These are phyloP conservation scores for Simplicillium sp. DNA, from an alignment of 2,329 filamentous ascomycete genomes.

Conservation along the genomic window DNA sequence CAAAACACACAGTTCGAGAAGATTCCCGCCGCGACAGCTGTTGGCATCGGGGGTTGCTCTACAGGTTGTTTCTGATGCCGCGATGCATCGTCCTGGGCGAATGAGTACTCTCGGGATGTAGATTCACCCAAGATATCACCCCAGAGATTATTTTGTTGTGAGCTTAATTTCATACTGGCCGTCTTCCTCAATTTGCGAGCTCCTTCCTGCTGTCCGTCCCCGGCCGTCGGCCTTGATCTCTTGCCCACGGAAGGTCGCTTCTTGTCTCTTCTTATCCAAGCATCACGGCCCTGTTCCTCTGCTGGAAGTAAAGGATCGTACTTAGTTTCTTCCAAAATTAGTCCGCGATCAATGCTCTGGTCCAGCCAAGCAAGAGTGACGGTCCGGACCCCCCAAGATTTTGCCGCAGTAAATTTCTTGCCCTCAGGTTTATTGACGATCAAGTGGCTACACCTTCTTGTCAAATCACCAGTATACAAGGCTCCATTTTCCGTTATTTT, in stretches of 20 bases:
- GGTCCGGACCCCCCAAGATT: slow-evolving; percentile 68
- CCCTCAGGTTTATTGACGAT: slow-evolving; percentile 72
- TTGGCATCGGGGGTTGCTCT: not conserved
- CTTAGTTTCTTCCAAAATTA: slow-evolving; percentile 80
- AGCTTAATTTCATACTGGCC: slow-evolving; percentile 73
- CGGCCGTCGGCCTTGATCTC: slow-evolving; percentile 41
- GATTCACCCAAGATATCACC: slow-evolving; percentile 64
- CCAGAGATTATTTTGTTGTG: slow-evolving; percentile 80
- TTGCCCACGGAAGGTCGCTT: slow-evolving; percentile 45
- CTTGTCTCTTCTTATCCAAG: slow-evolving; percentile 52
- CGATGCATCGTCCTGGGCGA: slow-evolving; percentile 13
- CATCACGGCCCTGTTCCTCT: slow-evolving; percentile 66
- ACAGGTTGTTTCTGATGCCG: slow-evolving; percentile 4
- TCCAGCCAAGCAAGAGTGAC: slow-evolving; percentile 80
- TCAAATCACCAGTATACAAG: slow-evolving; percentile 80
- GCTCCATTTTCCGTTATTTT: slow-evolving; percentile 63
- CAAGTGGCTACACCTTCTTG: slow-evolving; percentile 76
- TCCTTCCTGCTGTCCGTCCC: slow-evolving; percentile 41
- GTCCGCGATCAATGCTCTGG: slow-evolving; percentile 73
- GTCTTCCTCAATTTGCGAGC: slow-evolving; percentile 79
- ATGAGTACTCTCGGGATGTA: slow-evolving; percentile 23
- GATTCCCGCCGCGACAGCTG: slow-evolving; percentile 27
- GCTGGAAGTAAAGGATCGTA: slow-evolving; percentile 67
- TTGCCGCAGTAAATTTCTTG: slow-evolving; percentile 85
- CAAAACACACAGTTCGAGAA: slow-evolving; percentile 50